Percentiles rank a stretch among this genome's conserved stretches.
These are phyloP conservation scores for Neonectria magnoliae DNA, from an alignment of 2,329 filamentous ascomycete genomes.

Conservation along the genomic window DNA sequence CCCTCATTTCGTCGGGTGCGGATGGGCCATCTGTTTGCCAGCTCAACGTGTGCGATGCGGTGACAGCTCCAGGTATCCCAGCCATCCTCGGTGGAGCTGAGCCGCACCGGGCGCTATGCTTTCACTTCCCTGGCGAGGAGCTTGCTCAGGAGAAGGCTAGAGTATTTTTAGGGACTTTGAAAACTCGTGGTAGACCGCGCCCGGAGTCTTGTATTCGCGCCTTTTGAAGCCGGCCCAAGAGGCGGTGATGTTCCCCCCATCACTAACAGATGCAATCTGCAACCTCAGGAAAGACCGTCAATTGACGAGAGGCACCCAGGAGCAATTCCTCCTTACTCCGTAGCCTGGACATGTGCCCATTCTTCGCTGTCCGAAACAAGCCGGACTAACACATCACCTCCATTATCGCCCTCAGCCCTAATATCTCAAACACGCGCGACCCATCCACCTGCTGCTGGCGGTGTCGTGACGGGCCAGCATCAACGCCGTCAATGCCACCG, in stretches of 20 bases:
- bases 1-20: constrained; percentile 3
- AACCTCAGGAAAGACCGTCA: not conserved
- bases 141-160: constrained; percentile 7
- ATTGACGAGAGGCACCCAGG: not conserved
- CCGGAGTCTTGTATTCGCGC: not conserved
- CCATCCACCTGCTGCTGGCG: not conserved
- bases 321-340: not conserved
- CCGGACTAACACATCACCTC: not conserved
- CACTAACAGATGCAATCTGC: not conserved
- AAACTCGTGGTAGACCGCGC: not conserved
- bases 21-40: constrained; percentile 18
- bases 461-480: not conserved
- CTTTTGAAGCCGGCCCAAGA: not conserved
- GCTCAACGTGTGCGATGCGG: not conserved
- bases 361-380: not conserved
- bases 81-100: constrained; percentile 13
- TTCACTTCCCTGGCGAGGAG: not conserved
- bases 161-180: not conserved
- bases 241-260: not conserved
- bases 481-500: not conserved
- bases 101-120: constrained; percentile 3
- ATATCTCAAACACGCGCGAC: not conserved
- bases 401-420: not conserved
- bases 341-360: not conserved
- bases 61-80: constrained; percentile 19